Percentiles rank a stretch among this genome's conserved stretches.
phyloP scores from a whole-genome alignment of 2,329 filamentous ascomycete genomes.

The Penicillium sp. region DNA sequence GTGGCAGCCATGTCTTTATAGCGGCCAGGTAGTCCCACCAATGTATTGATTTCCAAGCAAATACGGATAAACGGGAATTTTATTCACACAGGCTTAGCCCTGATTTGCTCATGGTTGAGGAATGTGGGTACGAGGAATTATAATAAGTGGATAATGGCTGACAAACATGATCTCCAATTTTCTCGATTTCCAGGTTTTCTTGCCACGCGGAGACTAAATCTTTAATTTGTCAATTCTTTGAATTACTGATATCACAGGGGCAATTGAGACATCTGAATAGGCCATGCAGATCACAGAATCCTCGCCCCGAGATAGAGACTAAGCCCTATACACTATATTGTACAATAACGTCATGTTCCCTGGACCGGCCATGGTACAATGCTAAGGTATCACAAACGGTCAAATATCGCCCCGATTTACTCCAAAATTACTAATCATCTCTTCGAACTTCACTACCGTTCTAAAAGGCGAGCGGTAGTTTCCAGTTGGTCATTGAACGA shows the following conservation, averaged over 20 bases:
- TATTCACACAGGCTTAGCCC: neutral
- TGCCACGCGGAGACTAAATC: neutral
- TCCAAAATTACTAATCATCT: conserved; percentile 48
- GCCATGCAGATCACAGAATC: neutral
- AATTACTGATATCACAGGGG: no score
- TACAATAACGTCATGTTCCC: neutral
- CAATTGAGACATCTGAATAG: no score
- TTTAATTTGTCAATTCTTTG: no score
- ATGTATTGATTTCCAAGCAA: neutral
- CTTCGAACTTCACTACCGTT: conserved; percentile 16
- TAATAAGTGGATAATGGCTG: neutral
- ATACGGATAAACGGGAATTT: neutral
- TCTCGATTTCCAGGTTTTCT: neutral
- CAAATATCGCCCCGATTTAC: neutral
- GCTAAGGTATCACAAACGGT: conserved; percentile 1
- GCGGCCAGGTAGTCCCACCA: neutral
- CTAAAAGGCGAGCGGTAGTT: conserved; percentile 29
- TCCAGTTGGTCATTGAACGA: conserved; percentile 47
- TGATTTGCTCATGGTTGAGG: neutral
- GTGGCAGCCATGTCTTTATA: neutral
- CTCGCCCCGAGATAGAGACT: neutral
- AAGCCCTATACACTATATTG: neutral
- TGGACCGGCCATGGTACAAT: conserved; percentile 1
- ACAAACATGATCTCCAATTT: neutral
- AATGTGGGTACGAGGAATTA: neutral